phyloP scores from a whole-genome alignment of 352 stramenopile species.

The Stramenopiles sp. region DNA sequence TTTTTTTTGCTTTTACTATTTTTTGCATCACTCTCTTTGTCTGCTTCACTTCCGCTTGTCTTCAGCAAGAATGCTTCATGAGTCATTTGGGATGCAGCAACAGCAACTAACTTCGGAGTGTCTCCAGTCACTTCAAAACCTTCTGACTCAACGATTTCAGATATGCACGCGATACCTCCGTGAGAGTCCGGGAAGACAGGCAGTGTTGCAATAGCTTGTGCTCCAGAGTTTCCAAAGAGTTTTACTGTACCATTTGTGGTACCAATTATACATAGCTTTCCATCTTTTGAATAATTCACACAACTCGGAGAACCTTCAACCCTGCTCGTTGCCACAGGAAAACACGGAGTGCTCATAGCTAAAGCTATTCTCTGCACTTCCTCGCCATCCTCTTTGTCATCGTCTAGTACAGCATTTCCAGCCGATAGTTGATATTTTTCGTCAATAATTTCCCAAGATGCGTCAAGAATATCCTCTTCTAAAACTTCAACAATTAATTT shows the following conservation, averaged over 20 bases:
- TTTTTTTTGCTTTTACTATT: neutral
- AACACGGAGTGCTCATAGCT: neutral
- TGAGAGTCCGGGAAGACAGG: neutral
- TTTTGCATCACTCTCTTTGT: neutral
- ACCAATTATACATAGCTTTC: neutral
- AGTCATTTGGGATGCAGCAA: neutral
- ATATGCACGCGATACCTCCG: neutral
- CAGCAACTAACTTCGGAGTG: neutral
- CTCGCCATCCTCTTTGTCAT: neutral
- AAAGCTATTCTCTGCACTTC: neutral
- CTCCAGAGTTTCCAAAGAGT: neutral
- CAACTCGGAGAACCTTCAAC: neutral
- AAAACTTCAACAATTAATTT: constrained; percentile 41
- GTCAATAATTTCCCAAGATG: constrained; percentile 27
- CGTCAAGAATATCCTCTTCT: constrained; percentile 38
- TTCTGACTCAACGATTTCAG: constrained; percentile 1
- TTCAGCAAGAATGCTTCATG: neutral
- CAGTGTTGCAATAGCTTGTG: neutral
- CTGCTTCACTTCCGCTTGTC: neutral
- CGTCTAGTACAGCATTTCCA: neutral
- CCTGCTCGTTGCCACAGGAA: neutral
- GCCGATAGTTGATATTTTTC: constrained; percentile 8
- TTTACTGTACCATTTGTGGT: neutral
- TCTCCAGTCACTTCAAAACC: neutral
- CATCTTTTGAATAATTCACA: neutral